Evolutionary conservation across 1,139 yeast species (phyloP).

Genomic region (Candida glucosophila): DNA sequence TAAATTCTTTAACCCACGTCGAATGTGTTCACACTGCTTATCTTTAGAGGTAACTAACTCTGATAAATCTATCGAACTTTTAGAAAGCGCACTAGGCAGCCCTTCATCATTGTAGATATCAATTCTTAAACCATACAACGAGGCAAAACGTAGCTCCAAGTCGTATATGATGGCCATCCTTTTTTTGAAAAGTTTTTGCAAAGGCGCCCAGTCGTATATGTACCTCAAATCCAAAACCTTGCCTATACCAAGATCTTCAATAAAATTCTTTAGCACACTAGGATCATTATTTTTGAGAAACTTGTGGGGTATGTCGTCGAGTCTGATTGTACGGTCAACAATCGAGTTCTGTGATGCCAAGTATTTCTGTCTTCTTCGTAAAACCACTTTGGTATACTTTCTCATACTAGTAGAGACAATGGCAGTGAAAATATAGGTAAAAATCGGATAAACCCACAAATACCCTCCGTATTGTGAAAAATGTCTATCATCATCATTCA

Average conservation of each 20-base stretch:
- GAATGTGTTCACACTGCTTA: constrained; percentile 9
- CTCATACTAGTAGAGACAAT: constrained; percentile 55
- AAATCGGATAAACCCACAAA: constrained; percentile 75
- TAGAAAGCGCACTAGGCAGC: constrained; percentile 19
- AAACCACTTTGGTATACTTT: constrained; percentile 63
- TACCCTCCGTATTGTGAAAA: constrained; percentile 28
- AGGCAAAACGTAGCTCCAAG: constrained; percentile 41
- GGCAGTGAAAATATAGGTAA: constrained; percentile 77
- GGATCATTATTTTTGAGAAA: constrained; percentile 34
- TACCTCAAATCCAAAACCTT: constrained; percentile 46
- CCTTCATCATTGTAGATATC: constrained; percentile 25
- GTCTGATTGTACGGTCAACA: constrained; percentile 83
- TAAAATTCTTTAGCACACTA: constrained; percentile 36
- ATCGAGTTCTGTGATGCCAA: constrained; percentile 84
- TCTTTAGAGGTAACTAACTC: constrained; percentile 1
- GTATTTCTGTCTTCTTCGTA: constrained; percentile 70
- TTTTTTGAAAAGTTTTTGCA: constrained; percentile 31
- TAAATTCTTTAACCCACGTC: constrained; percentile 13
- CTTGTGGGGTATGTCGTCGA: constrained; percentile 70
- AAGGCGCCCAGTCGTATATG: constrained; percentile 46
- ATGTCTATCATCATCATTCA: constrained; percentile 9
- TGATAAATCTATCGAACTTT: constrained; percentile 1
- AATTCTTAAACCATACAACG: constrained; percentile 35
- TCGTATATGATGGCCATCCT: constrained; percentile 24
- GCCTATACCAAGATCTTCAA: constrained; percentile 57